phyloP scores from a whole-genome alignment of 192 early-diverging fungal genomes.

The Coemansia umbellata region DNA sequence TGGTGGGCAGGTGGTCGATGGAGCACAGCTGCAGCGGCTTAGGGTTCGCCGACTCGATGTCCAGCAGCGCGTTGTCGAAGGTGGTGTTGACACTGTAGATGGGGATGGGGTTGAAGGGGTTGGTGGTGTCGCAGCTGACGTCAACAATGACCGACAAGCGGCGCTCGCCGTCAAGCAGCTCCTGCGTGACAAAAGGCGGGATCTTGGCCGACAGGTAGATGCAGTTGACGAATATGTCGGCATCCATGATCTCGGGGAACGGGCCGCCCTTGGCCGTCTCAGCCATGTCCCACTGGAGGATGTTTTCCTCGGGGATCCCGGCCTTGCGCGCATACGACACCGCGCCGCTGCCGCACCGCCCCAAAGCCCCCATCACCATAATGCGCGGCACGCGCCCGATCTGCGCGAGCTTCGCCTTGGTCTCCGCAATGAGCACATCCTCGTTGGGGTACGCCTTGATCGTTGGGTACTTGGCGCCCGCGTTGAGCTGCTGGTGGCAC shows the following conservation, averaged over 20 bases:
- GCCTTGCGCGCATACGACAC: conserved; percentile 74
- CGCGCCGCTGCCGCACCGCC: conserved; percentile 91
- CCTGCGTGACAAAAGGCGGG: conserved; percentile 89
- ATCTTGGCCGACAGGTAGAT: conserved; percentile 93
- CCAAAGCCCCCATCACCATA: conserved; percentile 98
- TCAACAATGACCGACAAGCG: conserved; percentile 83
- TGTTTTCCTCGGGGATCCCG: conserved; percentile 81
- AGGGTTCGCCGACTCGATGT: conserved; percentile 52
- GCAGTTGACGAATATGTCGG: conserved; percentile 98
- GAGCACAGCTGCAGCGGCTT: conserved; percentile 84
- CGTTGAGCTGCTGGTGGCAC: conserved; percentile 70
- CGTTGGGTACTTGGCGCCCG: conserved; percentile 59
- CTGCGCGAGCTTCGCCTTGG: conserved; percentile 58
- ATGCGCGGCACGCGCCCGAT: conserved; percentile 68
- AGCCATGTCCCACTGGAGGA: conserved; percentile 92
- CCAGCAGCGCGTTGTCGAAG: conserved; percentile 86
- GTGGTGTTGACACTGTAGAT: conserved; percentile 91
- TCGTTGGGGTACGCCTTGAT: conserved; percentile 86
- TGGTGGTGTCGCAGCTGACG: conserved; percentile 95
- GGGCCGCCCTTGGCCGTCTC: conserved; percentile 93
- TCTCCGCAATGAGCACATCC: conserved; percentile 66
- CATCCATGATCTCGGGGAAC: conserved; percentile 81
- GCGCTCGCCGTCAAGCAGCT: conserved; percentile 67
- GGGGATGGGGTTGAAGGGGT: conserved; percentile 96
- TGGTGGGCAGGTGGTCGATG: conserved; percentile 94